These are phyloP conservation scores for Colletotrichum camelliae DNA, from an alignment of 2,329 filamentous ascomycete genomes.

Conservation along the genomic window DNA sequence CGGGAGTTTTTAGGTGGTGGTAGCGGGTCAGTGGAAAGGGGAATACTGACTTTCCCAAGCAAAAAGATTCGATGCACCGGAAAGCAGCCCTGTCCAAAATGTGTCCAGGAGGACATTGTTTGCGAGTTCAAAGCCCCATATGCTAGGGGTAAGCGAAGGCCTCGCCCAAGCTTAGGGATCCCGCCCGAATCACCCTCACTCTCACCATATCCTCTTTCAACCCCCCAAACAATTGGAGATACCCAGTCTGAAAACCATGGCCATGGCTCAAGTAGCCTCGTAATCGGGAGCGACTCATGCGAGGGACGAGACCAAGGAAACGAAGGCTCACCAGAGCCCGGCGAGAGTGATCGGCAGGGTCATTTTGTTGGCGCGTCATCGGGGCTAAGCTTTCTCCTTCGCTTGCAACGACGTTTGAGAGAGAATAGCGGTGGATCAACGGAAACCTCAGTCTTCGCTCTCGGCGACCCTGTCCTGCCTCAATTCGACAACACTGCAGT, in stretches of 20 bases:
- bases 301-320: neutral
- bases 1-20: neutral
- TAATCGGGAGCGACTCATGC: neutral
- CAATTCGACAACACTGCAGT: neutral
- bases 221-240: neutral
- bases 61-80: neutral
- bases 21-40: fast-evolving
- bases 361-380: constrained; percentile 36
- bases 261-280: neutral
- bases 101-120: neutral
- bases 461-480: neutral
- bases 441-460: constrained; percentile 1
- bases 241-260: neutral
- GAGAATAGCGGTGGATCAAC: neutral
- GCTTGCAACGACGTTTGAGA: constrained; percentile 31
- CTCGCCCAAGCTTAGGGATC: neutral
- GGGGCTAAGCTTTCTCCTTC: constrained; percentile 31
- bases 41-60: neutral
- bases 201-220: neutral
- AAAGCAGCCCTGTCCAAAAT: neutral
- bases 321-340: constrained; percentile 29
- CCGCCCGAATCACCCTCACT: neutral
- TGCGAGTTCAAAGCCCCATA: neutral
- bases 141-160: neutral
- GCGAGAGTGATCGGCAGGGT: constrained; percentile 31